Evolutionary conservation across 1,139 yeast species (phyloP).

Genomic region (Magnusiomyces tetraspermus): DNA sequence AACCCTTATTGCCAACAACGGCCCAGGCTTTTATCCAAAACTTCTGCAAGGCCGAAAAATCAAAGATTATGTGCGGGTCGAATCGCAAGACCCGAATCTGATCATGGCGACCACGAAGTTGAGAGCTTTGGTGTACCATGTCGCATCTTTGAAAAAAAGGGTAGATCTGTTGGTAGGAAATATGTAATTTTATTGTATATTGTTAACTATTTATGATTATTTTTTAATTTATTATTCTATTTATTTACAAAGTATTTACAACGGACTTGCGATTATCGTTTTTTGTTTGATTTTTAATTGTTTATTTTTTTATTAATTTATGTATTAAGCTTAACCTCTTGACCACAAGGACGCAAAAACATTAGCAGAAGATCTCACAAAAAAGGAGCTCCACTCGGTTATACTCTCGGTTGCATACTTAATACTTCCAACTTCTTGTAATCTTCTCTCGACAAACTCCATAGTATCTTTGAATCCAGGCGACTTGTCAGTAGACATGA

Average conservation of each 20-base stretch:
- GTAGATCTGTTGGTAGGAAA: conserved; percentile 17
- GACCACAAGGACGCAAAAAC: conserved; percentile 1
- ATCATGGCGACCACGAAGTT: conserved; percentile 38
- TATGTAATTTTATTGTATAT: not conserved
- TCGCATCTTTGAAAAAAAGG: conserved; percentile 31
- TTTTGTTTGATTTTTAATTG: not conserved
- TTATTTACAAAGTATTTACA: too few relatives aligned
- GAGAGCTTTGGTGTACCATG: conserved; percentile 30
- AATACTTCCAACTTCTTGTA: conserved; percentile 44
- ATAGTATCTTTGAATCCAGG: conserved; percentile 46
- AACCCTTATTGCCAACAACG: conserved; percentile 1
- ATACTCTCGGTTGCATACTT: conserved; percentile 54
- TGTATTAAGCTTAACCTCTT: not conserved
- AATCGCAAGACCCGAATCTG: conserved; percentile 40
- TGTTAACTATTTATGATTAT: not conserved
- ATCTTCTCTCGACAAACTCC: conserved; percentile 53
- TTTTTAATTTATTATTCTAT: not conserved
- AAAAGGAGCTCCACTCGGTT: conserved; percentile 65
- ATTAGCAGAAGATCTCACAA: conserved; percentile 4
- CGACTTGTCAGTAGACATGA: conserved; percentile 72
- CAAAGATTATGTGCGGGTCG: conserved; percentile 36
- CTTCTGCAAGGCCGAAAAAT: conserved; percentile 31
- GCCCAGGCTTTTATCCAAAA: conserved; percentile 23
- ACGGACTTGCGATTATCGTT: too few relatives aligned
- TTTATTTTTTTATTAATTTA: not conserved